A percentile compares a stretch with the other conserved stretches of the same genome.
phyloP scores from a whole-genome alignment of 345 rosid species.

The Aquilaria sinensis region DNA sequence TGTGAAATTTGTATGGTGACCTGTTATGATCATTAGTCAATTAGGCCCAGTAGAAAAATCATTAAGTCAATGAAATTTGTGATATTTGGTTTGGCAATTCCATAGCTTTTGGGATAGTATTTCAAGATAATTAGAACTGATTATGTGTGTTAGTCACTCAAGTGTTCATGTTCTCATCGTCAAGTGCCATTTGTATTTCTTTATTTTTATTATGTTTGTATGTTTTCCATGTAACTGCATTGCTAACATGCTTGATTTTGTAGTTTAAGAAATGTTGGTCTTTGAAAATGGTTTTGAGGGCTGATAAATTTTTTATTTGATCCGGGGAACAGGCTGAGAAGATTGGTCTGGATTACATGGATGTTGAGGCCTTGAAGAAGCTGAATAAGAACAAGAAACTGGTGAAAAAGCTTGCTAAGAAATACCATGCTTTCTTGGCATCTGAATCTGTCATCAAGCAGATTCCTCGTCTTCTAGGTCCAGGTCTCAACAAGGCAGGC shows the following conservation, averaged over 20 bases:
- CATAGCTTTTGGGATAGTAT: no score
- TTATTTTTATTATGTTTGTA: not conserved
- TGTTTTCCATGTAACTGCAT: no score
- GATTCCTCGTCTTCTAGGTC: constrained; percentile 82
- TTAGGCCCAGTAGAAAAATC: no score
- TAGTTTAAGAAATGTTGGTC: not conserved
- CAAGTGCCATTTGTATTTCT: not conserved
- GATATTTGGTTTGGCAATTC: no score
- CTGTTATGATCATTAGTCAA: no score
- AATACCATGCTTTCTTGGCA: constrained; percentile 71
- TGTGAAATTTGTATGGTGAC: no score
- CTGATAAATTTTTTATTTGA: not conserved
- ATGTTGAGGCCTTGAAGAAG: constrained; percentile 69
- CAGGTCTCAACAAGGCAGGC: constrained; percentile 94
- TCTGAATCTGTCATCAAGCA: constrained; percentile 83
- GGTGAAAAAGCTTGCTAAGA: constrained; percentile 80
- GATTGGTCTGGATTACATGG: constrained; percentile 64
- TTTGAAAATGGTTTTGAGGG: not conserved
- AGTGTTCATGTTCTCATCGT: not conserved
- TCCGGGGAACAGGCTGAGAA: constrained; percentile 50
- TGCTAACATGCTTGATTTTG: no score
- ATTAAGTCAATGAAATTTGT: no score
- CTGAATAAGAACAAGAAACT: constrained; percentile 75
- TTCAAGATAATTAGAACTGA: no score
- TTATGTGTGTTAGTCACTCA: not conserved